Conservation (phyloP, 495 filamentous ascomycete genomes). For the Penicillium verhagenii region DNA sequence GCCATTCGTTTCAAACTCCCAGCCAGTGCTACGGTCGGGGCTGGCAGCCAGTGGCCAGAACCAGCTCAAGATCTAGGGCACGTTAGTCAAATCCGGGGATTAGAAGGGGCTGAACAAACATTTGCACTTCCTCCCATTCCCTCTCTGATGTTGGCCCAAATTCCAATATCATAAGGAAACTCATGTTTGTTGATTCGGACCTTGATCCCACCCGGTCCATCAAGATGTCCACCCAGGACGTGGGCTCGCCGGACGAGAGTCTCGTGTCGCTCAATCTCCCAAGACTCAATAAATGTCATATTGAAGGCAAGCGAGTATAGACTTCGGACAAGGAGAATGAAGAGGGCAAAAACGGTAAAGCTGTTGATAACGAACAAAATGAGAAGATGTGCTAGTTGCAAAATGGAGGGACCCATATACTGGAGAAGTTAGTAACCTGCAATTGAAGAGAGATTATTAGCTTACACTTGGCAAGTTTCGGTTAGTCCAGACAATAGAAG, state of each 20-base stretch:
- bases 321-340: constrained; percentile 61
- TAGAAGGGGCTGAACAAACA: constrained; percentile 23
- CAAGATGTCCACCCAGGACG: constrained; percentile 55
- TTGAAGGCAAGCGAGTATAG: constrained; percentile 59
- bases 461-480: constrained; percentile 68
- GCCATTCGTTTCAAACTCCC: constrained; percentile 77
- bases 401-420: constrained; percentile 73
- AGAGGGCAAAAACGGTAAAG: constrained; percentile 62
- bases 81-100: constrained; percentile 1
- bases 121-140: constrained; percentile 67
- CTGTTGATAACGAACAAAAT: constrained; percentile 60
- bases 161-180: constrained; percentile 89
- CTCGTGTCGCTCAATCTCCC: constrained; percentile 88
- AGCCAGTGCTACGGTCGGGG: constrained; percentile 53
- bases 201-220: constrained; percentile 58
- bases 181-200: constrained; percentile 65
- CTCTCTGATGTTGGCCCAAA: constrained; percentile 73
- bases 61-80: constrained; percentile 52
- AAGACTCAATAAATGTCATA: constrained; percentile 85
- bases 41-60: constrained; percentile 62
- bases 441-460: background rate
- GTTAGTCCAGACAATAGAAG: constrained; percentile 60
- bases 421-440: constrained; percentile 25
- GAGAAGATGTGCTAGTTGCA: constrained; percentile 65
- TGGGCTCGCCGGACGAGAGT: constrained; percentile 63